Conservation (phyloP, 768 basidiomycete genomes). For the Auricularia cornea region DNA sequence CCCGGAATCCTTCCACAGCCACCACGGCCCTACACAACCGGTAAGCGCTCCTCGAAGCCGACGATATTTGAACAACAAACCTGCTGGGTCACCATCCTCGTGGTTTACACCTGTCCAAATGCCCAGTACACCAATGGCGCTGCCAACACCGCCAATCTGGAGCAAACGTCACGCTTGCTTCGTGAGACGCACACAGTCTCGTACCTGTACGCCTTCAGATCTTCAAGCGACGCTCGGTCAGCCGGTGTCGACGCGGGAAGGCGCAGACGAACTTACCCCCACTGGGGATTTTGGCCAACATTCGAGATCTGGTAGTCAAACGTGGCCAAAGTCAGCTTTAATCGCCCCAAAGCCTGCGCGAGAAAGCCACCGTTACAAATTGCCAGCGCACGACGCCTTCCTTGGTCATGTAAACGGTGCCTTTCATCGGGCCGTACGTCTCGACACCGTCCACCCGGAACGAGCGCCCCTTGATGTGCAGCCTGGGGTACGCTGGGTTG, state of each 20-base stretch:
- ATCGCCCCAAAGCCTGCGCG: constrained; percentile 2
- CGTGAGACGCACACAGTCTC: no score
- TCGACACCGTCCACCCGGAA: constrained; percentile 34
- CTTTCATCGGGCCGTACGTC: constrained; percentile 32
- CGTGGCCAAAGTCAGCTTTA: constrained; percentile 11
- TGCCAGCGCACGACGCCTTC: constrained; percentile 45
- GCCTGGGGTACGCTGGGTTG: constrained; percentile 28
- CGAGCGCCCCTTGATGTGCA: constrained; percentile 42
- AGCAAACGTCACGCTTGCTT: no score
- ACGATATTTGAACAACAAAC: neutral
- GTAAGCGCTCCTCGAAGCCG: neutral
- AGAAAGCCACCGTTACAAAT: constrained; percentile 39
- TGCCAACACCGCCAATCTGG: constrained; percentile 53
- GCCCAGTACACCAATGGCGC: constrained; percentile 59
- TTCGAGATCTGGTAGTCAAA: constrained; percentile 38
- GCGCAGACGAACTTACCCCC: constrained; percentile 39
- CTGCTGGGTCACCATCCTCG: neutral
- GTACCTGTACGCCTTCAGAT: constrained; percentile 46
- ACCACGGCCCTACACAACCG: neutral
- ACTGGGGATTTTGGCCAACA: constrained; percentile 40
- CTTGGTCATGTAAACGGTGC: constrained; percentile 39
- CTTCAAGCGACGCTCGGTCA: constrained; percentile 22
- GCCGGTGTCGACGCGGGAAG: neutral
- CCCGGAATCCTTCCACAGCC: neutral
- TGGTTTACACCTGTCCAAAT: constrained; percentile 46